Conservation (phyloP, 345 rosid species). For the Salix suchowensis region DNA sequence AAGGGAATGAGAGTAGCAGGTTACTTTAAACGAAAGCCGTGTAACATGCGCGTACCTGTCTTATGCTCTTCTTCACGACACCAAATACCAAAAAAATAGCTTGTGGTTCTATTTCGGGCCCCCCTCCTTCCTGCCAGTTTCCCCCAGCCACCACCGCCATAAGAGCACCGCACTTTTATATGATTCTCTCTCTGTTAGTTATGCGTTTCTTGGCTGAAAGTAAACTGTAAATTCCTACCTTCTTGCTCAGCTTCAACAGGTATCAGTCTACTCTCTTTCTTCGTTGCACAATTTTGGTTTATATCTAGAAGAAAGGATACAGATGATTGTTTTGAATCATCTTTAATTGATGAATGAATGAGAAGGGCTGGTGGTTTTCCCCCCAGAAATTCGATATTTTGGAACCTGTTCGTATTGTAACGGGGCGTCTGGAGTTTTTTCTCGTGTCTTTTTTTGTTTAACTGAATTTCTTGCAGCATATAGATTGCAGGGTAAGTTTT, state of each 20-base stretch:
- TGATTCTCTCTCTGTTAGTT: neutral
- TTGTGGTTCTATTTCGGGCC: too few relatives aligned
- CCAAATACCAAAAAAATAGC: too few relatives aligned
- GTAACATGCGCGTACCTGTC: slow-evolving; percentile 19
- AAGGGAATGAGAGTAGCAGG: neutral
- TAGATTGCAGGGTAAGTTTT: slow-evolving; percentile 23
- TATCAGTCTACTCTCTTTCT: neutral
- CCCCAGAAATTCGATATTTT: neutral
- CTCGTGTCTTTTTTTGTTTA: neutral
- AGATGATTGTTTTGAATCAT: neutral
- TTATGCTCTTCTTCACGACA: neutral
- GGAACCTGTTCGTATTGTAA: neutral
- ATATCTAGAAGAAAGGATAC: too few relatives aligned
- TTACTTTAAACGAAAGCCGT: slow-evolving; percentile 1
- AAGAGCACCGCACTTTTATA: neutral
- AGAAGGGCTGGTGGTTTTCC: neutral
- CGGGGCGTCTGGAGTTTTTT: slow-evolving; percentile 6
- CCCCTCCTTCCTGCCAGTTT: neutral
- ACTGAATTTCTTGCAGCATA: neutral
- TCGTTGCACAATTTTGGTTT: neutral
- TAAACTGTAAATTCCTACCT: neutral
- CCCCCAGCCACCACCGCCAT: neutral
- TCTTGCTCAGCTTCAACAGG: neutral
- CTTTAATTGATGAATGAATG: neutral
- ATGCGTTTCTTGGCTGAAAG: neutral